A percentile compares a stretch with the other conserved stretches of the same genome.
phyloP scores from a whole-genome alignment of 352 stramenopile genomes.

The Peronospora belbahrii region DNA sequence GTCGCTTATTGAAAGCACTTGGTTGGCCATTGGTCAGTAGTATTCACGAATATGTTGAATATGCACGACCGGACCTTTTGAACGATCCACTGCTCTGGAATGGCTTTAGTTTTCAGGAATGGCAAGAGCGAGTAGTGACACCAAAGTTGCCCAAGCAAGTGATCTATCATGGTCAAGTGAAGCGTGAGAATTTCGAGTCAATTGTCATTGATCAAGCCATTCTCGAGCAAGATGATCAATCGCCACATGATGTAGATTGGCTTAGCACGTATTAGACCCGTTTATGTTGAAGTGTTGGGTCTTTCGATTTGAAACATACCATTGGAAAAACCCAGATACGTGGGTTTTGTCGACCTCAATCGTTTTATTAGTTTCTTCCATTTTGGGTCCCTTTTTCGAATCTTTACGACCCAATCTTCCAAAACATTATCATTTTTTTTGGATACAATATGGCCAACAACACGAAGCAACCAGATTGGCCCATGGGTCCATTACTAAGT shows the following conservation, averaged over 20 bases:
- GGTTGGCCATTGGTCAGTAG: constrained; percentile 37
- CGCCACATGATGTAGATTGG: constrained; percentile 18
- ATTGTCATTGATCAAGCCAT: constrained; percentile 4
- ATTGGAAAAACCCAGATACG: neutral
- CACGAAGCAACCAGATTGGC: constrained; percentile 7
- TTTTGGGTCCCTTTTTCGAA: too few species aligned
- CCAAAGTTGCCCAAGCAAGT: neutral
- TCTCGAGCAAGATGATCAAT: constrained; percentile 13
- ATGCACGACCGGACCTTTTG: constrained; percentile 11
- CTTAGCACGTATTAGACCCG: constrained; percentile 1
- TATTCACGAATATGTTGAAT: constrained; percentile 24
- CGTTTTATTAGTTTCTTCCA: too few species aligned
- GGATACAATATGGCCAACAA: neutral
- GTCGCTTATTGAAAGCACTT: constrained; percentile 31
- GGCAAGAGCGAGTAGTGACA: constrained; percentile 18
- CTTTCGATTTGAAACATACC: neutral
- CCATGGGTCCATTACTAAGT: constrained; percentile 33
- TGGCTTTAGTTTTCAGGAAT: constrained; percentile 38
- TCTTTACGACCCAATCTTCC: neutral
- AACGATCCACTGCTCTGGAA: constrained; percentile 30
- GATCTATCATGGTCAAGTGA: neutral
- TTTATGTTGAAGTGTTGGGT: neutral
- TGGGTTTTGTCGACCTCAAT: too few species aligned
- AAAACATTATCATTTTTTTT: neutral
- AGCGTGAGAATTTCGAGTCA: neutral